Percentiles rank a stretch among this genome's conserved stretches.
Evolutionary conservation across 2,329 filamentous ascomycete species (phyloP).

Genomic region (Cadophora malorum): DNA sequence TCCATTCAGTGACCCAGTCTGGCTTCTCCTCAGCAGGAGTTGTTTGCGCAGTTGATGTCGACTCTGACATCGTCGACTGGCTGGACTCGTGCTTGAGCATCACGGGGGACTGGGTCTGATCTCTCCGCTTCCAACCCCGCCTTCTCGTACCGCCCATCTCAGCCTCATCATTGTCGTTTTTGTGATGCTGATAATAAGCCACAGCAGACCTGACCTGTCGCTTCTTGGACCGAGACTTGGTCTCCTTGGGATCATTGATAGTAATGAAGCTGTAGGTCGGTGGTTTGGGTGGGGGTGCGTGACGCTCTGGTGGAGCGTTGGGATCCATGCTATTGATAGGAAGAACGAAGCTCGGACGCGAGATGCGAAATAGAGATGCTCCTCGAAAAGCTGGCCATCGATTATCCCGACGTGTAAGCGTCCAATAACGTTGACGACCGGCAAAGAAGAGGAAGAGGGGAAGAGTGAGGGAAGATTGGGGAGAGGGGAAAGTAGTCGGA

Average conservation of each 20-base stretch:
- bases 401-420: background rate
- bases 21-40: slow-evolving; percentile 1
- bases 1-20: background rate
- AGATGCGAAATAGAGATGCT: background rate
- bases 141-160: slow-evolving; percentile 1
- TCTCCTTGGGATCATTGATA: slow-evolving; percentile 28
- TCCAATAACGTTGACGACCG: background rate
- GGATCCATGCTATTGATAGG: slow-evolving; percentile 4
- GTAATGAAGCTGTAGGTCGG: slow-evolving; percentile 29
- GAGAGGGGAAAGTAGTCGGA: background rate
- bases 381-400: slow-evolving; percentile 3
- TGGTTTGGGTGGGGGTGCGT: background rate
- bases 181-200: slow-evolving; percentile 30
- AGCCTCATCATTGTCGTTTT: slow-evolving; percentile 24
- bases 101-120: slow-evolving; percentile 1
- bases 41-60: slow-evolving; percentile 9
- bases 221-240: slow-evolving; percentile 25
- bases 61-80: slow-evolving; percentile 1
- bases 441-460: background rate
- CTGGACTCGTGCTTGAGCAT: slow-evolving; percentile 14
- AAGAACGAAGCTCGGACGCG: background rate
- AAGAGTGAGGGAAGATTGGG: background rate
- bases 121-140: slow-evolving; percentile 14
- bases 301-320: slow-evolving; percentile 10
- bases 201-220: slow-evolving; percentile 29